phyloP scores from a whole-genome alignment of 2,329 filamentous ascomycete genomes.

The Leptodontidium sp. region DNA sequence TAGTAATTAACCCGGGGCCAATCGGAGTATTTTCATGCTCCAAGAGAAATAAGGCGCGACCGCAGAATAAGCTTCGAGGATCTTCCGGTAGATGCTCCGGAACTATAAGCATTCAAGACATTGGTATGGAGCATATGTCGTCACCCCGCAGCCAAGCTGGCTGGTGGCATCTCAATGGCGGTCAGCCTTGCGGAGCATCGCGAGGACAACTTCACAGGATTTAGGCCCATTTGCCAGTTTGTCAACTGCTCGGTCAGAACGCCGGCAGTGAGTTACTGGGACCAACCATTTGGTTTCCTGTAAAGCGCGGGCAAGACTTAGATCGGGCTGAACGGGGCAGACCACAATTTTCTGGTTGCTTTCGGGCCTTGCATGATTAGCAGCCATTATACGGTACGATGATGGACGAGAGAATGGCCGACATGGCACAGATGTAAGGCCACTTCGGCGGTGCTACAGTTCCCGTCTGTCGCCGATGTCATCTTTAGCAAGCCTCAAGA shows the following conservation, averaged over 20 bases:
- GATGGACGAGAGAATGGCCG: not conserved
- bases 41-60: not conserved
- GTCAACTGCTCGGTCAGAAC: not conserved
- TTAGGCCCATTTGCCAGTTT: not conserved
- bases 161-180: not conserved
- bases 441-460: not conserved
- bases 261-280: not conserved
- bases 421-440: not conserved
- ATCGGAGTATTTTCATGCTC: not conserved
- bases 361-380: not conserved
- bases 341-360: not conserved
- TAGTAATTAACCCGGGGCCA: not conserved
- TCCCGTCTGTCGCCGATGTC: not conserved
- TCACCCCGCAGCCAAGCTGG: not conserved
- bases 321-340: not conserved
- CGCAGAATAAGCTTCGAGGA: not conserved
- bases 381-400: not conserved
- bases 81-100: slow-evolving; percentile 1
- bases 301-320: not conserved
- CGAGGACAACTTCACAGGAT: not conserved
- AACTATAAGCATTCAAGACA: not conserved
- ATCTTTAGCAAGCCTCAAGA: not conserved
- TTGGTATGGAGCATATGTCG: not conserved
- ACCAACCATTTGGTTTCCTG: not conserved
- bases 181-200: not conserved